Base-by-base conservation (phyloP, 441 rosid species). In the Sinapis alba region DNA sequence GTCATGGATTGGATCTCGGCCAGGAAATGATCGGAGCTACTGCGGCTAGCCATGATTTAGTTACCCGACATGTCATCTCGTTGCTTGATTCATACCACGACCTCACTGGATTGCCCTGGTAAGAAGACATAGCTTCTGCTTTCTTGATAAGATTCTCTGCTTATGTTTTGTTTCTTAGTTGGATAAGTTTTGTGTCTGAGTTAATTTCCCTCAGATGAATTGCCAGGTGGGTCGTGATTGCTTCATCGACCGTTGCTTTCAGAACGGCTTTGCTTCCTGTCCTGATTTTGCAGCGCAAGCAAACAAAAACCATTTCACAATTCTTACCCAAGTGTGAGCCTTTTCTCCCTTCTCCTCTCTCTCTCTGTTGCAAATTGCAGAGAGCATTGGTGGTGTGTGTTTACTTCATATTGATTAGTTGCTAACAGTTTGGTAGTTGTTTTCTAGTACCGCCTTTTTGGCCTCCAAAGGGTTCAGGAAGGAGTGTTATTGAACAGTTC, bases 51-150 rank as follows among this genome's bases (percentile, higher is more conserved):
- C 77, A 84, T 43, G 81, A 76, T 66, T 79, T 82, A 50, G 88
- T 90, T 0, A 85, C 87, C 63, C 80, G 74, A 10, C 81, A 79
- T 41, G 75, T 90, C 65, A 74, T 86, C 69, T 86, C 91, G 38
- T 71, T 95, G 77, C 93, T 95, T 16, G 97, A 95, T 80, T 77
- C 80, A 1, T 93, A 65, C 76, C 98, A 93, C 79, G 86, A 86
- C 65, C 60, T 86, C 80, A 81, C 95, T 67, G 97, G 97, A 64
- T 81, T 91, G 63, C 95, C 99, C 67, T 95, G 99, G 98, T 92
- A 32, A 32, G 27, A 28, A n/a, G 13, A 27, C 47, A 9, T 11
- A 56, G 28, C 26, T 41, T 19, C 67, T 43, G 45, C 20, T 62
- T 50, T 53, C 5, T 50, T 50, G 56, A 45, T n/a, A 45, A 45